Conservation (phyloP, 176 grass and related monocot species). For the Saccharum spontaneum region DNA sequence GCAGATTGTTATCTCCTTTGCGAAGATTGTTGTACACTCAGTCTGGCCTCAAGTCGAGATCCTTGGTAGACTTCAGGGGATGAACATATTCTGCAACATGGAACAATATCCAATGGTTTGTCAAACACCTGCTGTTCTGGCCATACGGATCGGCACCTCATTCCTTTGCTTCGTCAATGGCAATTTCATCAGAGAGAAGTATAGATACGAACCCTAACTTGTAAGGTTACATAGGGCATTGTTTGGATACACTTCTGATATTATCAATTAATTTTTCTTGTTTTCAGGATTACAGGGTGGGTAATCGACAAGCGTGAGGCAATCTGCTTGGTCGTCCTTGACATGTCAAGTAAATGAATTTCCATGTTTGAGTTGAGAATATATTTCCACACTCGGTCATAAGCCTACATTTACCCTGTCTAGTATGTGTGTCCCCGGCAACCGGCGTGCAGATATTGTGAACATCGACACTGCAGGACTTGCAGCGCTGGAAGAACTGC, state of each 20-base stretch:
- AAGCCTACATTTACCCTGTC: background rate
- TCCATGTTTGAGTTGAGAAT: background rate
- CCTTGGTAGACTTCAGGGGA: background rate
- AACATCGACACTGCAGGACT: constrained; percentile 9
- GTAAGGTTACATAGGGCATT: background rate
- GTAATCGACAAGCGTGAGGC: background rate
- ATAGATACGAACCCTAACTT: background rate
- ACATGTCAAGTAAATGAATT: constrained; percentile 30
- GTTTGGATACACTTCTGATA: background rate
- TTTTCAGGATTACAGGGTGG: constrained; percentile 6
- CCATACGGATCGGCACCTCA: background rate
- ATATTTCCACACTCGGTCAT: background rate
- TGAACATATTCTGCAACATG: constrained; percentile 8
- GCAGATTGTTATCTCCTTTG: constrained; percentile 6
- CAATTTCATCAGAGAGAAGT: background rate
- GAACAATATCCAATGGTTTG: constrained; percentile 16
- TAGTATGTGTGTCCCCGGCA: background rate
- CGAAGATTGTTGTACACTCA: background rate
- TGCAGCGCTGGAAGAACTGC: background rate
- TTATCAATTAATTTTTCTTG: background rate
- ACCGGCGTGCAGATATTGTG: background rate
- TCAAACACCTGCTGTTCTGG: background rate
- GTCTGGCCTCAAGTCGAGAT: background rate
- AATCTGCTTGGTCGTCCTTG: background rate
- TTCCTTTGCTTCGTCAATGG: constrained; percentile 4